Base-by-base conservation (phyloP, 768 basidiomycete species). In the Termitomyces titanicus region DNA sequence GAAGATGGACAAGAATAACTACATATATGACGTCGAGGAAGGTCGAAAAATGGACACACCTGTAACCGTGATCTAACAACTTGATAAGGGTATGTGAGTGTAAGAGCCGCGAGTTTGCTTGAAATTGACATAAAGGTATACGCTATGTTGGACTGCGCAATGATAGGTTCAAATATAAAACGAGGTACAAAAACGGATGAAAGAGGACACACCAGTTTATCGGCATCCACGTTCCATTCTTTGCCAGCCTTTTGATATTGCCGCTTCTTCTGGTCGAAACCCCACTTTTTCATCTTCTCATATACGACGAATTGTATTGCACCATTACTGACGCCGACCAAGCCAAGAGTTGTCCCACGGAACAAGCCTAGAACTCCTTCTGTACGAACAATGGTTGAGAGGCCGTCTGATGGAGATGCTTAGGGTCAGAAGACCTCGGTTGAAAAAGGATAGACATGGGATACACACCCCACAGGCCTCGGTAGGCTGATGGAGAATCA, bases 241-340 rank as follows among this genome's bases (percentile, higher is more conserved):
- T 75, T 75, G 4, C 91, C 92, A 5, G 79, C 72, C 37, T 74
- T 79, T 55, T 79, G 79, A 47, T 83, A 83, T 61, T 78, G 80
- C 61, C 74, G 80, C 59, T 80, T 76, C 70, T 92, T 94, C 57
- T 82, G 80, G 61, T 91, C 87, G 63, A 92, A 91, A 7, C 91
- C 86, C 84, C 92, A 89, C 24, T 79, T 74, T 68, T 98, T 98
- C 86, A 99, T 86, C 70, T 96, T 86, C 66, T 99, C 97, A 66
- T 98, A 99, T 1, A 85, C 83, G 74, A 96, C 92, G 70, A 99
- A 99, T 68, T 98, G 97, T 38, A 97, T 77, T 0, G 94, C 93
- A 1, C 97, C 95, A 63, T 94, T 98, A 68, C 87, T 86, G 56
- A 98, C 94, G 13, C 97, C 97, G 34, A 98, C 80, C 22, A 98